phyloP scores from a whole-genome alignment of 768 basidiomycete species.

The Boletus patriciae region DNA sequence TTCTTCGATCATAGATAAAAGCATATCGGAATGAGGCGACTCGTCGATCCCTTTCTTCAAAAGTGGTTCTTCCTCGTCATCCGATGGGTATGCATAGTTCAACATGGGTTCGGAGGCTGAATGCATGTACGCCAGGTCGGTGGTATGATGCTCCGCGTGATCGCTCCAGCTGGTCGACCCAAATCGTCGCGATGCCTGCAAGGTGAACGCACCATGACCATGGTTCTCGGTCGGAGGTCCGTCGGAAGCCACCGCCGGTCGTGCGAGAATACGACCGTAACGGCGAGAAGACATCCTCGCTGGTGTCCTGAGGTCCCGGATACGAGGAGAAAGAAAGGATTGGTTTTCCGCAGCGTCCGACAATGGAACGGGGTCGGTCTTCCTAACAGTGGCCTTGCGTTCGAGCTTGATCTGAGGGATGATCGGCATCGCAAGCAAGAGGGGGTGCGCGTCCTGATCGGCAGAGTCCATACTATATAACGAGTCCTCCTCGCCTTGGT shows the following conservation, averaged over 20 bases:
- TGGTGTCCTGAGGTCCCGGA: constrained; percentile 12
- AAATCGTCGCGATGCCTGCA: not conserved
- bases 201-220: not conserved
- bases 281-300: constrained; percentile 19
- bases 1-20: constrained; percentile 15
- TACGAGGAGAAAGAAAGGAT: constrained; percentile 22
- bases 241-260: not conserved
- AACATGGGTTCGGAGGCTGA: constrained; percentile 17
- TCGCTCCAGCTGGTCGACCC: not conserved
- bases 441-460: constrained; percentile 21
- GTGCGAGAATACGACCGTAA: constrained; percentile 7
- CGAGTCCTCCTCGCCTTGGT: constrained; percentile 18
- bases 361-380: not conserved
- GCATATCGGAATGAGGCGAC: constrained; percentile 13
- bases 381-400: constrained; percentile 26
- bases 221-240: not conserved
- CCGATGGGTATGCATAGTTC: not conserved
- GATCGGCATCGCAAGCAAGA: constrained; percentile 28
- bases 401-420: constrained; percentile 31
- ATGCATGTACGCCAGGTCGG: not conserved
- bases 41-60: constrained; percentile 6
- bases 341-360: not conserved
- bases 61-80: constrained; percentile 7
- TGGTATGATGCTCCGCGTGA: not conserved
- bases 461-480: constrained; percentile 29